Base-by-base conservation (phyloP, 495 filamentous ascomycete genomes). In the Pyrenula aspistea region DNA sequence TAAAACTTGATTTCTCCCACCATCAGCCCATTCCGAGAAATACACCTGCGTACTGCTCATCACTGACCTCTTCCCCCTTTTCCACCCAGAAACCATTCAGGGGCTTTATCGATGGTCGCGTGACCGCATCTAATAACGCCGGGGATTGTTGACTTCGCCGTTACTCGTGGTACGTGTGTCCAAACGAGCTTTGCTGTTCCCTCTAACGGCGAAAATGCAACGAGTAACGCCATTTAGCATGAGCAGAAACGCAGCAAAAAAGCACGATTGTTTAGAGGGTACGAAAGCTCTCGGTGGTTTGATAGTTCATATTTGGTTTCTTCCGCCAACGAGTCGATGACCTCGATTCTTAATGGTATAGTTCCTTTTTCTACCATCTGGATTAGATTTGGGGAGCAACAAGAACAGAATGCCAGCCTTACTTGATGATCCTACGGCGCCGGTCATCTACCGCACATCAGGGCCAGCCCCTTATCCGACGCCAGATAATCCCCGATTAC, bases 381-480 rank as follows among this genome's bases (percentile, higher is more conserved):
- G n/a, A n/a, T n/a, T n/a, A n/a, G n/a, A n/a, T n/a, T n/a, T n/a
- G n/a, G n/a, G n/a, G n/a, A n/a, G n/a, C n/a, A n/a, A n/a, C n/a
- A n/a, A n/a, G n/a, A 66, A 59, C 67, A 67, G 20, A 59, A 96
- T 96, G 91, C 89, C 90, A 56, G 88, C 89, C 59, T 88, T 89
- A 71, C 82, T 92, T 65, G 88, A 91, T 62, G 90, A 95, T 65
- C 84, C 87, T 24, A 79, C 73, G 48, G 65, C 70, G 47, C 68
- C 70, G 25, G 58, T 72, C 15, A 42, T 42, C 31, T 42, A 42
- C 31, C 31, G 31, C 31, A 42, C 36, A 59, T 65, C 49, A 65
- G 76, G 61, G 85, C 85, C 53, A 69, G 77, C 51, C 79, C 83
- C 21, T 42, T 42, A 42, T 42, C 31, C 31, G 4, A 42, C 31